Evolutionary conservation across 345 rosid species (phyloP).

Genomic region (Linum tenue): DNA sequence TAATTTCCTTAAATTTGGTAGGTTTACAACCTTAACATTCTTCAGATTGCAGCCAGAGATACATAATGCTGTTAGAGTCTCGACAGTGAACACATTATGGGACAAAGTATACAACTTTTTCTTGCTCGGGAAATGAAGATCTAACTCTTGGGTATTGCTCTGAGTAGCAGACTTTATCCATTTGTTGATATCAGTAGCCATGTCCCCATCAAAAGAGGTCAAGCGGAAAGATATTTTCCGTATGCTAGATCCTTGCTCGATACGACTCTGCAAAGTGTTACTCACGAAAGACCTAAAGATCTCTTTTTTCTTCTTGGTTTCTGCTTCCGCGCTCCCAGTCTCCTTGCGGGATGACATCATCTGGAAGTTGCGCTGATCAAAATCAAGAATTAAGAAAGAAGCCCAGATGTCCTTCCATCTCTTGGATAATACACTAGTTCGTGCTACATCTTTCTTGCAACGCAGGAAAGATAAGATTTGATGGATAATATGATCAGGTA

Average conservation of each 20-base stretch:
- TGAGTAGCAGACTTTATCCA: constrained; percentile 21
- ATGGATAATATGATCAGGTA: constrained; percentile 30
- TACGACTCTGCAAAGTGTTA: constrained; percentile 13
- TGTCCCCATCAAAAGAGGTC: constrained; percentile 8
- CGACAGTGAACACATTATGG: constrained; percentile 14
- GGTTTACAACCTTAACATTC: constrained; percentile 11
- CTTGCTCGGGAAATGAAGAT: constrained; percentile 15
- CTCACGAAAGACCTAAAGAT: constrained; percentile 15
- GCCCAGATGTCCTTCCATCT: constrained; percentile 25
- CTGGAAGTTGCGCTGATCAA: constrained; percentile 28
- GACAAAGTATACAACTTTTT: constrained; percentile 14
- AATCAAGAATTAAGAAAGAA: constrained; percentile 20
- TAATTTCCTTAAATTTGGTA: constrained; percentile 18
- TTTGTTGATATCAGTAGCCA: constrained; percentile 3
- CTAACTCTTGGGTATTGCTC: constrained; percentile 21
- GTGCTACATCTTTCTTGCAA: constrained; percentile 28
- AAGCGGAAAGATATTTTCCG: constrained; percentile 22
- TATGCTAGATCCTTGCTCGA: constrained; percentile 10
- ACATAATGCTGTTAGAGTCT: constrained; percentile 15
- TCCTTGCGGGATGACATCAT: neutral
- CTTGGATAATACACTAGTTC: constrained; percentile 29
- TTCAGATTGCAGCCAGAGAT: constrained; percentile 24
- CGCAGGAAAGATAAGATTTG: constrained; percentile 21
- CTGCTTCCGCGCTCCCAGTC: neutral
- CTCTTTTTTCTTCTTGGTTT: neutral